A percentile compares a stretch with the other conserved stretches of the same genome.
These are phyloP conservation scores for Paramecium sonneborni DNA, from an alignment of 73 alveolate species.

Conservation along the genomic window DNA sequence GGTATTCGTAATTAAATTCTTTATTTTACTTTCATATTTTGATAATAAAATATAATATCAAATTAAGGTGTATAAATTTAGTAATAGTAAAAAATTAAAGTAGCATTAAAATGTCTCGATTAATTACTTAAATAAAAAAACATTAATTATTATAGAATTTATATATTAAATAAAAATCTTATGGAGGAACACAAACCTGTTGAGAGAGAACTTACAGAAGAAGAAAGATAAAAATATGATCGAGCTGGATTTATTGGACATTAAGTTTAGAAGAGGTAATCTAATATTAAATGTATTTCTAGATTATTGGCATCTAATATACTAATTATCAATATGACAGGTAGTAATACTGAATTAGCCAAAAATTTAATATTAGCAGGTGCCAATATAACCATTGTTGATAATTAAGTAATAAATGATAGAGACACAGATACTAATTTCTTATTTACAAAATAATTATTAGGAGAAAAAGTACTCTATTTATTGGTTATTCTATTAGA, in stretches of 20 bases:
- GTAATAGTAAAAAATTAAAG: too few species aligned
- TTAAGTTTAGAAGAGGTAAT: constrained; percentile 41
- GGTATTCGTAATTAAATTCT: background rate
- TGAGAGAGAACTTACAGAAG: too few species aligned
- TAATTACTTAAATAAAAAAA: too few species aligned
- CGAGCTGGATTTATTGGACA: constrained; percentile 27
- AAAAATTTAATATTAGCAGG: constrained; percentile 57
- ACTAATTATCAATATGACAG: constrained; percentile 7
- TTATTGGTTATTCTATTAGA: background rate
- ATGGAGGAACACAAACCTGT: too few species aligned
- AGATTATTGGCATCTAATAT: constrained; percentile 49
- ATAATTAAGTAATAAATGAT: background rate
- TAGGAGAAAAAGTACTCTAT: constrained; percentile 52
- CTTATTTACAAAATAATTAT: background rate
- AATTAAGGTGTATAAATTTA: too few species aligned
- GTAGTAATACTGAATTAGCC: constrained; percentile 53
- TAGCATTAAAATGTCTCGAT: too few species aligned
- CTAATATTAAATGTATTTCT: background rate
- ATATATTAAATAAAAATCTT: too few species aligned
- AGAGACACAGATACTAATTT: constrained; percentile 51
- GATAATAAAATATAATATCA: background rate
- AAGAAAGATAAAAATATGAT: background rate
- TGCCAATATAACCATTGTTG: constrained; percentile 35
- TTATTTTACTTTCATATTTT: background rate
- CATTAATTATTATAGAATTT: too few species aligned